These are phyloP conservation scores for Wickerhamomyces xylosicus DNA, from an alignment of 805 yeast genomes.

Conservation along the genomic window DNA sequence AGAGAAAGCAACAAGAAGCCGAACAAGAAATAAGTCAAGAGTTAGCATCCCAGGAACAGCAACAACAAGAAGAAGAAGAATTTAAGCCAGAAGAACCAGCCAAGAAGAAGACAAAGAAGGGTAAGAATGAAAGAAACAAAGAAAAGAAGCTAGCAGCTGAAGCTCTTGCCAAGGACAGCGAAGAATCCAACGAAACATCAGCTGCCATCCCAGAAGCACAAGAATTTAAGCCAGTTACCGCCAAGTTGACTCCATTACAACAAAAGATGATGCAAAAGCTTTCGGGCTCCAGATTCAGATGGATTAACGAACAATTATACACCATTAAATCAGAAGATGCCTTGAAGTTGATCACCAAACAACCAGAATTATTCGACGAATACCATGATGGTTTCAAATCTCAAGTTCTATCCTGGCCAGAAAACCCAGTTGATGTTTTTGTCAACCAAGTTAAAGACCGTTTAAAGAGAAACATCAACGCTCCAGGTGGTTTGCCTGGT, in stretches of 20 bases:
- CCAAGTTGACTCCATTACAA: constrained; percentile 74
- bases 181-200: constrained; percentile 6
- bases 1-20: constrained; percentile 13
- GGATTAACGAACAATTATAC: constrained; percentile 97
- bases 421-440: constrained; percentile 92
- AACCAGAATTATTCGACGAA: constrained; percentile 86
- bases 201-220: constrained; percentile 10
- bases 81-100: constrained; percentile 2
- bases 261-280: constrained; percentile 92
- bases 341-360: constrained; percentile 55
- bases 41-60: constrained; percentile 7
- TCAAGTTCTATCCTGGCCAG: constrained; percentile 97
- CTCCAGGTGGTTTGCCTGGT: constrained; percentile 95
- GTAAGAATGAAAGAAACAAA: neutral
- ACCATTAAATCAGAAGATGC: constrained; percentile 78
- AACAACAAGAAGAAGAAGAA: constrained; percentile 5
- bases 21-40: constrained; percentile 7
- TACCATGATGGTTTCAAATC: constrained; percentile 93
- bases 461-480: constrained; percentile 61
- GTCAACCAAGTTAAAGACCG: constrained; percentile 58
- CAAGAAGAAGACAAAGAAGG: constrained; percentile 1
- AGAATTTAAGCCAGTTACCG: constrained; percentile 9
- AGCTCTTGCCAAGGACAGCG: constrained; percentile 1
- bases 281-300: constrained; percentile 90
- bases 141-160: neutral